Base-by-base conservation (phyloP, 2,329 filamentous ascomycete species). In the Penicillium sclerotiorum region DNA sequence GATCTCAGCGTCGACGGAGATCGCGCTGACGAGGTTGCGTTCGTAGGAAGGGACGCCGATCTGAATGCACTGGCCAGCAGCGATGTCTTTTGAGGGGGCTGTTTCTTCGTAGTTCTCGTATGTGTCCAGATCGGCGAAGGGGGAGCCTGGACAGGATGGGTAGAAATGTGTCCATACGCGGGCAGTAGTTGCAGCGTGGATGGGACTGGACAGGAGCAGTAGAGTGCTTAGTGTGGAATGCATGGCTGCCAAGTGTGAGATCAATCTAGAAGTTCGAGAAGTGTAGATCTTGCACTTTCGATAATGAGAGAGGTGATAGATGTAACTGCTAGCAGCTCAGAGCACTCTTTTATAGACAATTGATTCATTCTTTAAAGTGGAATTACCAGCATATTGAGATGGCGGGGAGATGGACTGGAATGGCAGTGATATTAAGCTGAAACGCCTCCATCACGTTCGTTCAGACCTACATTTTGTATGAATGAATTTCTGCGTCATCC, bases 81-180 rank as follows among this genome's bases (percentile, higher is more conserved):
- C 46, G 49, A 69, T 53, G 21, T 63, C 56, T 42, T 55, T 23
- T n/a, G 57, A 47, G 11, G 61, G 59, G 15, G 33, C 48, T 21
- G 57, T 60, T 46, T 58, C 50, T 33, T 64, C 57, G 22, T 61
- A 58, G 51, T 62, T 56, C 20, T 62, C 61, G 44, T 57, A 63
- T 33, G 56, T 53, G 44, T 49, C 48, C 13, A 63, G 52, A 9
- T 58, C 53, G 33, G 48, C 50, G 35, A 59, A 52, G 17, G 57
- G 49, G 4, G 60, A 53, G 22, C 50, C 45, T 2, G 65, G 65
- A 27, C 66, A 69, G 27, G 43, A 50, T 8, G 65, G 62, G 47
- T 61, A 65, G 57, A 68, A 69, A 44, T 62, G 62, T 49, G 65
- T 58, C 59, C 59, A 62, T n/a, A 68, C 46, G 8, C 62, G 60